These are phyloP conservation scores for Tinospora cordifolia DNA, from an alignment of 164 flowering plant species.

Conservation along the genomic window DNA sequence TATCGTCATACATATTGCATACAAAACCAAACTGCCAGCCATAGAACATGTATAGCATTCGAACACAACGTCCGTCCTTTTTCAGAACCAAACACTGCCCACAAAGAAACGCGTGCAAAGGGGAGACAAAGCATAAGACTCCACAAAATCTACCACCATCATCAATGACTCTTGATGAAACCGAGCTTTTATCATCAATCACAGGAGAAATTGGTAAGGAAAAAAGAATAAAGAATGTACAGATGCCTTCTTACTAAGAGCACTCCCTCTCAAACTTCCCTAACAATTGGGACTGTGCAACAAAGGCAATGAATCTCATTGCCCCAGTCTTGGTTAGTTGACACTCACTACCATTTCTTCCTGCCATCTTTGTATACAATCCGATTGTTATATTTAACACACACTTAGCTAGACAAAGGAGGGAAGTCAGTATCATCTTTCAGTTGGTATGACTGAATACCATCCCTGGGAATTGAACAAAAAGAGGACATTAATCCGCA, in stretches of 20 bases:
- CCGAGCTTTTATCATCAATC: conserved; percentile 1
- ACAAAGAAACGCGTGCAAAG: background rate
- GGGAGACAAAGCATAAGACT: background rate
- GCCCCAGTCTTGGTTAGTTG: conserved; percentile 20
- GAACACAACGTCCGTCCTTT: conserved; percentile 1
- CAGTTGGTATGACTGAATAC: conserved; percentile 33
- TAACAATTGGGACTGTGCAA: conserved; percentile 3
- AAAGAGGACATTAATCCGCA: conserved; percentile 6
- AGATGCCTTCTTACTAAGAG: conserved; percentile 6
- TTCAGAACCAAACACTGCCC: background rate
- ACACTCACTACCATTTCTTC: conserved; percentile 12
- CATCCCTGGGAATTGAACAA: conserved; percentile 25
- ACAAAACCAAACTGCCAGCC: background rate
- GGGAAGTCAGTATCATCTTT: conserved; percentile 66
- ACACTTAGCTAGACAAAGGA: conserved; percentile 37
- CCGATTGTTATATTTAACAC: conserved; percentile 7
- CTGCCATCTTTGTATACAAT: conserved; percentile 5
- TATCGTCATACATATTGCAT: background rate
- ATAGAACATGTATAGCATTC: background rate
- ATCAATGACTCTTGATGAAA: conserved; percentile 11
- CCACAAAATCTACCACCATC: conserved; percentile 3
- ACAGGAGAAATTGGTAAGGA: background rate
- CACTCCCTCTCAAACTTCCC: background rate
- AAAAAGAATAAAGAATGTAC: conserved; percentile 20
- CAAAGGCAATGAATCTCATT: conserved; percentile 9